Base-by-base conservation (phyloP, 768 basidiomycete species). In the Lactifluus piperatus region DNA sequence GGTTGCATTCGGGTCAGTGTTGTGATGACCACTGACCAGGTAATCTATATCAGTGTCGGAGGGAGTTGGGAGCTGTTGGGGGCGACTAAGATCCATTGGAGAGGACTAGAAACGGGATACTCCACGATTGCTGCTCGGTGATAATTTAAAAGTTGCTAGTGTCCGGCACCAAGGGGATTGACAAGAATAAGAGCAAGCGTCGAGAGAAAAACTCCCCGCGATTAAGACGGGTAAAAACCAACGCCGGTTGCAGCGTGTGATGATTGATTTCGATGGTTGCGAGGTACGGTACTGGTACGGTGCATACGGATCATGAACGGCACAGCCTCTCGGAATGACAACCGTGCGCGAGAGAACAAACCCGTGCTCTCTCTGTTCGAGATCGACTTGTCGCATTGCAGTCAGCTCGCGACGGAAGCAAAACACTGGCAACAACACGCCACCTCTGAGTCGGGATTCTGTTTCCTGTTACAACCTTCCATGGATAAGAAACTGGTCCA, bases 401-500 rank as follows among this genome's bases (percentile, higher is more conserved):
- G 5, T 39, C 18, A n/a, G 18, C 16, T 10, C 10, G 41, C 41
- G 16, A 24, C 43, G 22, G 43, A 44, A 20, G 43, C 43, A 13
- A 44, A 44, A 22, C 2, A 10, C n/a, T 7, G 5, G 3, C 34
- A 16, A 13, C 39, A 5, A 20, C 4, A 20, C 4, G 5, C 8
- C 6, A 13, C 6, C 51, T 27, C 26, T 41, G 30, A 32, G 11
- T 11, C 34, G 3, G 34, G 34, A 36, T 9, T 13, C 54, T 5
- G 29, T 2, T 36, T 26, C 27, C 16, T 11, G 10, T 24, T 16
- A n/a, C 27, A 13, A 41, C 60, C n/a, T n/a, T n/a, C n/a, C 54
- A 88, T 90, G 88, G 86, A 91, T 46, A 69, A 70, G 54, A 86
- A 80, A 70, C 78, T 92, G 41, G 69, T 80, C 2, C 83, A 86